These are phyloP conservation scores for Puccinia polysora DNA, from an alignment of 1,284 basidiomycete genomes.

Conservation along the genomic window DNA sequence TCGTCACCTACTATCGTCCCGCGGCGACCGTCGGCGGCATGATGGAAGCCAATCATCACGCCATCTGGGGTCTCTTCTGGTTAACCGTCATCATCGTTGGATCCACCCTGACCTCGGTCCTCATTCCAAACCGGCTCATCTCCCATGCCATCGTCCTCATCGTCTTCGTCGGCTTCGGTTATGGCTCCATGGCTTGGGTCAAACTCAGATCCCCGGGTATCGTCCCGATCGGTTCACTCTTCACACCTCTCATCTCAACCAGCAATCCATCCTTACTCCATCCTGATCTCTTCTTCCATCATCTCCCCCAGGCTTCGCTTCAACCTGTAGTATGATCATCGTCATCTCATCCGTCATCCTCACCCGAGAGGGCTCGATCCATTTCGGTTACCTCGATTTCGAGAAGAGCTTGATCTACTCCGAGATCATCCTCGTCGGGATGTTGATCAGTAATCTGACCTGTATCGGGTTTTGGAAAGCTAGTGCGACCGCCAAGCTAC, in stretches of 20 bases:
- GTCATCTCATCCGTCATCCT: conserved; percentile 42
- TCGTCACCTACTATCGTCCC: conserved; percentile 43
- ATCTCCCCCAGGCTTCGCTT: conserved; percentile 19
- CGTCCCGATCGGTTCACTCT: neutral
- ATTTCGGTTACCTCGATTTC: conserved; percentile 42
- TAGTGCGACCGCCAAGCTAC: conserved; percentile 76
- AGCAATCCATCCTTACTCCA: conserved; percentile 73
- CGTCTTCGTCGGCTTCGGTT: conserved; percentile 41
- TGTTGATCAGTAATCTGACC: conserved; percentile 71
- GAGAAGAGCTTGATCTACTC: conserved; percentile 41
- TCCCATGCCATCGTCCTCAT: conserved; percentile 42
- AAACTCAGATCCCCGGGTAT: conserved; percentile 41
- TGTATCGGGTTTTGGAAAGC: conserved; percentile 77
- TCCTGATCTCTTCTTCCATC: neutral
- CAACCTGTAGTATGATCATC: conserved; percentile 39
- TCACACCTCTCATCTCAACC: conserved; percentile 73
- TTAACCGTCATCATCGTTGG: conserved; percentile 36
- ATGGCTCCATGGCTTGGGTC: conserved; percentile 37
- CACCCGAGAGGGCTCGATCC: conserved; percentile 39
- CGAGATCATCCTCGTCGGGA: conserved; percentile 67
- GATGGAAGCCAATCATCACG: conserved; percentile 42
- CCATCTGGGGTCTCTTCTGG: conserved; percentile 41
- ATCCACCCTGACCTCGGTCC: conserved; percentile 32
- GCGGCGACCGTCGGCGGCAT: conserved; percentile 38
- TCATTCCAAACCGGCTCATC: conserved; percentile 25